A percentile compares a stretch with the other conserved stretches of the same genome.
Conservation (phyloP, 2,329 filamentous ascomycete genomes). For the Bertia moriformis region DNA sequence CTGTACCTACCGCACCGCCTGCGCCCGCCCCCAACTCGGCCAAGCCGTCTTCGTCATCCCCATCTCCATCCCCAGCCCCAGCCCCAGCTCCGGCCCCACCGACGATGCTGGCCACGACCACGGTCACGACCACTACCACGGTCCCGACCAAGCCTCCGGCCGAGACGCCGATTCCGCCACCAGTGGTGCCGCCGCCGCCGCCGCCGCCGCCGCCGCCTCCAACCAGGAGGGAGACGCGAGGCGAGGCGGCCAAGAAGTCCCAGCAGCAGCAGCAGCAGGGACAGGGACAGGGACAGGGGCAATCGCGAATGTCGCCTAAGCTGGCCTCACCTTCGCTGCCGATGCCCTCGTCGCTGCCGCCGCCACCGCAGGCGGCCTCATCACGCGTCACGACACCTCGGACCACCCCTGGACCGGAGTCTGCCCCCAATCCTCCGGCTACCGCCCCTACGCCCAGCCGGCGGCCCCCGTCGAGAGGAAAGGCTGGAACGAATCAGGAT, state of each 20-base stretch:
- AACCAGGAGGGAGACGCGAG: conserved; percentile 19
- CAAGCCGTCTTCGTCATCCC: no score
- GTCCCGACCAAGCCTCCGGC: conserved; percentile 18
- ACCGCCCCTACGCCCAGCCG: conserved; percentile 12
- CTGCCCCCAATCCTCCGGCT: conserved; percentile 9
- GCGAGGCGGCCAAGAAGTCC: conserved; percentile 25
- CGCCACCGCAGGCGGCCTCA: background rate
- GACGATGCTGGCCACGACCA: no score
- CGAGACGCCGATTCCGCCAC: conserved; percentile 25
- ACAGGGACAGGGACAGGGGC: no score
- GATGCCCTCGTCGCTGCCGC: conserved; percentile 5
- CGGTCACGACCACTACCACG: background rate
- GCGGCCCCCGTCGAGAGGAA: conserved; percentile 36
- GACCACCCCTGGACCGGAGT: conserved; percentile 23
- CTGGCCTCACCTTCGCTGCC: no score
- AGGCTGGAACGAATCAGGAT: conserved; percentile 34
- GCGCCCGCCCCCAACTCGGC: no score
- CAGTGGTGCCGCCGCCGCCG: background rate
- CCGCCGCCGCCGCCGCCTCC: conserved; percentile 12
- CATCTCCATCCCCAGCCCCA: no score
- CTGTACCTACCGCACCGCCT: no score
- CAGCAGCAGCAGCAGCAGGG: conserved; percentile 15
- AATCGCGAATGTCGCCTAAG: no score
- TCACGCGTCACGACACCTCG: conserved; percentile 15
- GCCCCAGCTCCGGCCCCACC: background rate